Base-by-base conservation (phyloP, 176 grass and related monocot species). In the Oryza meyeriana region DNA sequence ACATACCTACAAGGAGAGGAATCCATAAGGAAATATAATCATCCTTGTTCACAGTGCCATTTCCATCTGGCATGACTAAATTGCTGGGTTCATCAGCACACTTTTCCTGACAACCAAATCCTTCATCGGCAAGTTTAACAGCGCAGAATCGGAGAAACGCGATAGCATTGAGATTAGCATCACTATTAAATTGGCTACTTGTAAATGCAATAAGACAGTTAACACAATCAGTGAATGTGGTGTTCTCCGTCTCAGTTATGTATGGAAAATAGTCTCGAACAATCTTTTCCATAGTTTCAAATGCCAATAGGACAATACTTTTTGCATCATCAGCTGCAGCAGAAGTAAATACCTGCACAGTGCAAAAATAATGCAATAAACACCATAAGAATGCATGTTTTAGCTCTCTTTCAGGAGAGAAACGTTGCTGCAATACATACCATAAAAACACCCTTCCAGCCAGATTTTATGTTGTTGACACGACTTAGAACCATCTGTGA, bases 231-330 rank as follows among this genome's bases (percentile, higher is more conserved):
- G 91, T 93, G 80, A 99, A 99, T 69, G 88, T 90, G 45, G 79
- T 99, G 58, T 93, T 89, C 59, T 99, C 96, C 18, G 96, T 95
- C 87, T 99, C 96, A 66, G 93, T 99, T 93, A 99, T 95, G 81
- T 92, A 94, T 76, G 85, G 93, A 76, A 98, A 99, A 75, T 95
- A 93, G 33, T 99, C 93, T 66, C 93, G 87, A 79, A 99, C 91
- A 88, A 95, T 98, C 80, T 93, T 95, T 90, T 90, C 93, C 85
- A 95, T 91, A 2, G 96, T 98, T 83, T 91, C 96, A 90, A 98
- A 98, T 71, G 93, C 96, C 73, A 98, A 85, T 58, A 98, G 88
- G 44, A 95, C 92, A 29, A 81, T 95, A 85, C 82, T 95, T 89
- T 91, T 98, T 31, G 79, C 85, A 79, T 93, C 85, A 90, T 98